phyloP scores from a whole-genome alignment of 495 filamentous ascomycete species.

The Aspergillus egyptiacus region DNA sequence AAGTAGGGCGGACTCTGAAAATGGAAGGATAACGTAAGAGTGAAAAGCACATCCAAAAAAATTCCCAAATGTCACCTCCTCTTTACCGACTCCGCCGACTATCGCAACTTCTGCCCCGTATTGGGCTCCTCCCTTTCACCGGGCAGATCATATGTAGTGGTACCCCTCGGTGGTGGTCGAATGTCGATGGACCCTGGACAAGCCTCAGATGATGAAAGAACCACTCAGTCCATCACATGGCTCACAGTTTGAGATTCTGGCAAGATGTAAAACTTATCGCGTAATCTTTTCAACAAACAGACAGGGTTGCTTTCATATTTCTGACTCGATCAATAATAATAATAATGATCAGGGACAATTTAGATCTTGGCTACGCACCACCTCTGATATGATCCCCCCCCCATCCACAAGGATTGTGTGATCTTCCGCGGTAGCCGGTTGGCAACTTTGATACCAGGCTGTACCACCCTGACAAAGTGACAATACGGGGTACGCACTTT shows the following conservation, averaged over 20 bases:
- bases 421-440: conserved; percentile 26
- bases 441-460: conserved; percentile 6
- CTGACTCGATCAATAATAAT: background rate
- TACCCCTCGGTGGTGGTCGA: too few relatives aligned
- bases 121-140: background rate
- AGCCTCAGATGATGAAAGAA: conserved; percentile 14
- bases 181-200: too few relatives aligned
- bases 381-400: conserved; percentile 6
- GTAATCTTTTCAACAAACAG: conserved; percentile 1
- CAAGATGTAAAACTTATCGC: conserved; percentile 5
- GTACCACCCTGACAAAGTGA: conserved; percentile 13
- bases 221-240: conserved; percentile 14
- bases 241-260: conserved; percentile 1
- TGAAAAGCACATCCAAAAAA: too few relatives aligned
- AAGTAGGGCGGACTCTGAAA: conserved; percentile 1
- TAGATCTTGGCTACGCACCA: conserved; percentile 1
- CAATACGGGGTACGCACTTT: conserved; percentile 24
- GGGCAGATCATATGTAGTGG: conserved; percentile 3
- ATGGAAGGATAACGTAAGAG: conserved; percentile 5
- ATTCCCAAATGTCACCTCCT: background rate
- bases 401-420: conserved; percentile 6
- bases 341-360: too few relatives aligned
- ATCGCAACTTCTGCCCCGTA: background rate
- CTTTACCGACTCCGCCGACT: background rate
- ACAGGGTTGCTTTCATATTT: background rate